Conservation (phyloP, 257 asterid genomes). For the Solanum commersonii region DNA sequence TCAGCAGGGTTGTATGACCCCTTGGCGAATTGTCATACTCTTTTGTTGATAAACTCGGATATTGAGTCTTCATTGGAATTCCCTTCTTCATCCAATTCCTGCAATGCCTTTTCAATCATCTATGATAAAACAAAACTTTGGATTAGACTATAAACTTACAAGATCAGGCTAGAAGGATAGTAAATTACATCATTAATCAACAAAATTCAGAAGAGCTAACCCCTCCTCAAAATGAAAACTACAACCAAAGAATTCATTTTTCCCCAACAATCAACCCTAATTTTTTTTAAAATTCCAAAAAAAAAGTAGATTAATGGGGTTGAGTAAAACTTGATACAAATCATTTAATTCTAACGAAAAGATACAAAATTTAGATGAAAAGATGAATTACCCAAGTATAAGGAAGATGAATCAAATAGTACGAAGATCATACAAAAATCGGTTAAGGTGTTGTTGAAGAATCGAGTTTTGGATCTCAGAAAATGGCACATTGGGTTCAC, state of each 20-base stretch:
- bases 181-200: not conserved
- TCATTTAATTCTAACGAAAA: too few relatives aligned
- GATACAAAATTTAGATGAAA: too few relatives aligned
- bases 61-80: too few relatives aligned
- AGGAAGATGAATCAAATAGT: not conserved
- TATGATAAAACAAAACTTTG: not conserved
- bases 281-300: rapidly evolving
- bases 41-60: not conserved
- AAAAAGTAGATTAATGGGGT: not conserved
- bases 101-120: not conserved
- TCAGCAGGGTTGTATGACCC: constrained; percentile 32
- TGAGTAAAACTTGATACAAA: too few relatives aligned
- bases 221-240: not conserved
- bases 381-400: not conserved
- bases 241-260: not conserved
- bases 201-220: not conserved
- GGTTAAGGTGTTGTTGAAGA: not conserved
- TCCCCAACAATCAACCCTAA: not conserved
- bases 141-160: not conserved
- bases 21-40: constrained; percentile 22
- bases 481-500: not conserved
- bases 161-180: not conserved
- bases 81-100: not conserved
- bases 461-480: not conserved
- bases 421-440: too few relatives aligned